Percentiles rank a stretch among this genome's conserved stretches.
Conservation (phyloP, 1,284 basidiomycete genomes). For the Cronartium ribicola region DNA sequence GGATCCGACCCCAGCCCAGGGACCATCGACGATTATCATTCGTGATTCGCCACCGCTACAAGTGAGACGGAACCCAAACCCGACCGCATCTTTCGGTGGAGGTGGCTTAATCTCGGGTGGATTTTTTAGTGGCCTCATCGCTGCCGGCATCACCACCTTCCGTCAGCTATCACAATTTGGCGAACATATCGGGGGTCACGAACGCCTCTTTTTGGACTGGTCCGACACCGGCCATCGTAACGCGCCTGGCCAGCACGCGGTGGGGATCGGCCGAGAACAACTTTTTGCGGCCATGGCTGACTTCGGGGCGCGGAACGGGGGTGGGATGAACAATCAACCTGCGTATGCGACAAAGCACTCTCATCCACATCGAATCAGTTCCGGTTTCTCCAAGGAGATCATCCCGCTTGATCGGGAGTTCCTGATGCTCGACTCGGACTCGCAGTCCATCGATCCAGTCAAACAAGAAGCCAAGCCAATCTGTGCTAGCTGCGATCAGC, state of each 20-base stretch:
- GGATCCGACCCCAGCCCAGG: slow-evolving; percentile 13
- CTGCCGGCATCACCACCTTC: slow-evolving; percentile 8
- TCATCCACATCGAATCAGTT: slow-evolving; percentile 34
- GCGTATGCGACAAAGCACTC: slow-evolving; percentile 13
- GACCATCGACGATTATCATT: slow-evolving; percentile 18
- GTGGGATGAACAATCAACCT: not conserved
- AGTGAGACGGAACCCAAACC: slow-evolving; percentile 4
- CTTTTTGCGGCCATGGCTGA: slow-evolving; percentile 7
- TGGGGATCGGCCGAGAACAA: not conserved
- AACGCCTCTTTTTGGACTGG: slow-evolving; percentile 18
- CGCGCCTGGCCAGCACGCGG: not conserved
- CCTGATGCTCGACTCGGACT: slow-evolving; percentile 22
- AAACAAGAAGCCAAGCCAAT: slow-evolving; percentile 26
- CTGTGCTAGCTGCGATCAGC: slow-evolving; percentile 26
- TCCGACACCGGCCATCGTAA: not conserved
- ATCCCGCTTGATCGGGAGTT: slow-evolving; percentile 38
- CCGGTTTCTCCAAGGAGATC: slow-evolving; percentile 35
- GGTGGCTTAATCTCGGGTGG: slow-evolving; percentile 33
- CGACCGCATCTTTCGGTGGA: slow-evolving; percentile 15
- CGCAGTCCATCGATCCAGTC: not conserved
- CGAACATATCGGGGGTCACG: not conserved
- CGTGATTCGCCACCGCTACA: slow-evolving; percentile 24
- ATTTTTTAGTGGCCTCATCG: slow-evolving; percentile 15
- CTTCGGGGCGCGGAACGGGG: not conserved
- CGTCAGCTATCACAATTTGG: not conserved